phyloP scores from a whole-genome alignment of 2,329 filamentous ascomycete species.

The Trichophyton benhamiae region DNA sequence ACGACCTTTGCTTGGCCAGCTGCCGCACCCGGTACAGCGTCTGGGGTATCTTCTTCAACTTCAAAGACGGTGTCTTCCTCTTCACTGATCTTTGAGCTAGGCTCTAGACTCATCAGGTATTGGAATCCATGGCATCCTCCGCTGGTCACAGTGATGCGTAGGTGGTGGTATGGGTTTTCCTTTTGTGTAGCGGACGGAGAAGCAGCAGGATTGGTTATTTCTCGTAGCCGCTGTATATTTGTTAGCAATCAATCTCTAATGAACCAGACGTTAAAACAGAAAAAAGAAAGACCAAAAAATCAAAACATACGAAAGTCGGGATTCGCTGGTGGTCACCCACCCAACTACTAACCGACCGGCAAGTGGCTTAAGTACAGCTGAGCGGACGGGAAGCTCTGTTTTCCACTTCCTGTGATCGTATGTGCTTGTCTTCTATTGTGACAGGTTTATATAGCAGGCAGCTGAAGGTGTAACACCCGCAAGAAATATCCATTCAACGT shows the following conservation, averaged over 20 bases:
- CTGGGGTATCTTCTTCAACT: constrained; percentile 37
- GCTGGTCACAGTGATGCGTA: constrained; percentile 85
- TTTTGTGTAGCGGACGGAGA: constrained; percentile 33
- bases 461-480: neutral
- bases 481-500: constrained; percentile 20
- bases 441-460: constrained; percentile 14
- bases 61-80: constrained; percentile 86
- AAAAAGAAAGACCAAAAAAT: constrained; percentile 18
- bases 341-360: constrained; percentile 9
- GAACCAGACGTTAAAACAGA: constrained; percentile 11
- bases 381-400: constrained; percentile 38
- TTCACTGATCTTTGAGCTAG: constrained; percentile 42
- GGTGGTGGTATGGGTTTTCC: constrained; percentile 62
- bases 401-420: constrained; percentile 37
- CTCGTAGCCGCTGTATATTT: constrained; percentile 48
- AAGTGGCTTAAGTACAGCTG: constrained; percentile 9
- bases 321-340: constrained; percentile 38
- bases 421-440: constrained; percentile 17
- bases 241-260: constrained; percentile 1
- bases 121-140: constrained; percentile 98
- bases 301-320: constrained; percentile 34
- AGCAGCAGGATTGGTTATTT: constrained; percentile 49
- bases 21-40: constrained; percentile 21
- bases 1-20: constrained; percentile 61
- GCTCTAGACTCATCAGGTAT: constrained; percentile 79